Conservation (phyloP, 176 grass and related monocot species). For the Oryza meridionalis region DNA sequence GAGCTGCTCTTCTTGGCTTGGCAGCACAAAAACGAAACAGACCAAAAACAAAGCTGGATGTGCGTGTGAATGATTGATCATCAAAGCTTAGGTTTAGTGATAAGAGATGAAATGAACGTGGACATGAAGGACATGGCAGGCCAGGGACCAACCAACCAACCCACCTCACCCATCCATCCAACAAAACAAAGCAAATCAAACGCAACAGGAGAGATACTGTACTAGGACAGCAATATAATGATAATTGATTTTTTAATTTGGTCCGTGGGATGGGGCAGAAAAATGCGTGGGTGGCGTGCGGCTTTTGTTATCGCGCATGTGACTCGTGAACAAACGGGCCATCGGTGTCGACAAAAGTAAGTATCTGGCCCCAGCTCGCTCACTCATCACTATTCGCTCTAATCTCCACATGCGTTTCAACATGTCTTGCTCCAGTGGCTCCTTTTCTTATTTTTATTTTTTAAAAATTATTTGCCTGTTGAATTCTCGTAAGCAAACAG, state of each 20-base stretch:
- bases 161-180: neutral
- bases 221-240: neutral
- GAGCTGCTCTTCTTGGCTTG: neutral
- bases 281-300: conserved; percentile 41
- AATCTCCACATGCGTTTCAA: neutral
- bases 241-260: neutral
- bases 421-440: neutral
- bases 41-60: neutral
- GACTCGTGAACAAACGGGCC: conserved; percentile 27
- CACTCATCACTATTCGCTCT: neutral
- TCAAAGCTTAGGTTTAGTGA: neutral
- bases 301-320: conserved; percentile 41
- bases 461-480: neutral
- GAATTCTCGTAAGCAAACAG: neutral
- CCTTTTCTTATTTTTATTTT: too few relatives aligned
- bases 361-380: neutral
- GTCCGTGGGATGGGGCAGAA: neutral
- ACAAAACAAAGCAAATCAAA: neutral
- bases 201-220: neutral
- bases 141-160: neutral
- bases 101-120: neutral
- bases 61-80: neutral
- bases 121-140: neutral
- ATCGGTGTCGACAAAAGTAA: conserved; percentile 32
- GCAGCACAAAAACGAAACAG: neutral